Percentiles rank a stretch among this genome's conserved stretches.
phyloP scores from a whole-genome alignment of 1,284 basidiomycete species.

The Butyriboletus appendiculatus region DNA sequence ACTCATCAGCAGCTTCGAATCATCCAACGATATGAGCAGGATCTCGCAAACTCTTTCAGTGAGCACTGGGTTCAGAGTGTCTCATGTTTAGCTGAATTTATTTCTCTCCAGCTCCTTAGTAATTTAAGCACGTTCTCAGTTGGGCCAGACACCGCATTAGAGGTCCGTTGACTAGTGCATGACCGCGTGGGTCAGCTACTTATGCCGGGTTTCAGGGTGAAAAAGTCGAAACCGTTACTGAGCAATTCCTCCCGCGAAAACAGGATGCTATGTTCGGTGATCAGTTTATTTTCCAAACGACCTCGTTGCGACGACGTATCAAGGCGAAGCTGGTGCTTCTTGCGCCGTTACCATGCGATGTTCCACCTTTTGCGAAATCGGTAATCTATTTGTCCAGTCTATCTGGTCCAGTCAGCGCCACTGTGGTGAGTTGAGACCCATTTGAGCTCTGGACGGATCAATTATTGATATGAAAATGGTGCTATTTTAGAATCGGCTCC shows the following conservation, averaged over 20 bases:
- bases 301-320: conserved; percentile 21
- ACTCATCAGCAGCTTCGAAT: neutral
- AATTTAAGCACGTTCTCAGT: conserved; percentile 23
- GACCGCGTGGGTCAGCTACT: conserved; percentile 6
- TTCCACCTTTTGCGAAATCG: conserved; percentile 35
- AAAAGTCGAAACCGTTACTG: conserved; percentile 21
- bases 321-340: conserved; percentile 30
- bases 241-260: conserved; percentile 33
- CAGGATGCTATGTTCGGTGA: conserved; percentile 33
- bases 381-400: conserved; percentile 33
- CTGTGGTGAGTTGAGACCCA: conserved; percentile 23
- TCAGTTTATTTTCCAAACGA: conserved; percentile 32
- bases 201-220: conserved; percentile 15
- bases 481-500: conserved; percentile 24
- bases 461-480: conserved; percentile 6
- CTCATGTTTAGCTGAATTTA: conserved; percentile 1
- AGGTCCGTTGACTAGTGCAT: conserved; percentile 21
- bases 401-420: conserved; percentile 26
- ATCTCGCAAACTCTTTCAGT: conserved; percentile 35
- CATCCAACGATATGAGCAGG: conserved; percentile 31
- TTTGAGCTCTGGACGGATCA: neutral
- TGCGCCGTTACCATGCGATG: conserved; percentile 28
- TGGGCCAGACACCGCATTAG: conserved; percentile 4
- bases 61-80: conserved; percentile 8
- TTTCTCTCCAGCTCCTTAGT: conserved; percentile 26